These are phyloP conservation scores for Urochloa ruziziensis DNA, from an alignment of 176 grass and related monocot genomes.

Conservation along the genomic window DNA sequence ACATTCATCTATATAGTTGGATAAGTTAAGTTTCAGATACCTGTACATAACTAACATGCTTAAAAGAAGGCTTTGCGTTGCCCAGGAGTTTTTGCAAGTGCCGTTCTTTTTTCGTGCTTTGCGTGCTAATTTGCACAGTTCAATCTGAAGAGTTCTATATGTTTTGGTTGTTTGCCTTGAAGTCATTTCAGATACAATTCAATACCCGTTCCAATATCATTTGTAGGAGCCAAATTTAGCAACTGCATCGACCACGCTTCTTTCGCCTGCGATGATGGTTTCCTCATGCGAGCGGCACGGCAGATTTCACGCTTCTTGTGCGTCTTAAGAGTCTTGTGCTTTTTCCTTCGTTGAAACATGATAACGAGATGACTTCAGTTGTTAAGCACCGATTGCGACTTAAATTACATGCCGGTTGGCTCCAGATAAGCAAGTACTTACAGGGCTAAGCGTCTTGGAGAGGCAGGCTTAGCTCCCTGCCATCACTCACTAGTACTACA, in stretches of 20 bases:
- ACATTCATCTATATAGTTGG: too few relatives aligned
- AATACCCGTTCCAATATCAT: background rate
- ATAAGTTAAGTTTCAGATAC: too few relatives aligned
- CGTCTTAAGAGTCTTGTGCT: background rate
- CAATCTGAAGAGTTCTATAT: background rate
- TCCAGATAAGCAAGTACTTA: too few relatives aligned
- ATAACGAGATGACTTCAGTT: conserved; percentile 1
- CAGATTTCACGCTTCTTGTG: background rate
- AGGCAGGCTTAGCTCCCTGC: conserved; percentile 8
- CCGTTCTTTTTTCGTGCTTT: background rate
- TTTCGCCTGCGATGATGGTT: background rate
- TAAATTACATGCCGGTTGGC: too few relatives aligned
- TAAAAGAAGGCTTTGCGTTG: background rate
- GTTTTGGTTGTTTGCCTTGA: background rate
- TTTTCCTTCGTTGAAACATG: background rate
- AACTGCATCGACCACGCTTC: background rate
- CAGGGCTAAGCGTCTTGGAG: background rate
- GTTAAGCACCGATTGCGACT: too few relatives aligned
- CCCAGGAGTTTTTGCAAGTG: background rate
- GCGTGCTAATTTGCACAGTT: background rate
- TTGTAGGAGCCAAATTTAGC: background rate
- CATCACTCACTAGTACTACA: conserved; percentile 25
- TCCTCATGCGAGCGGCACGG: background rate
- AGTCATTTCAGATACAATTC: background rate
- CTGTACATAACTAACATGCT: conserved; percentile 40